phyloP scores from a whole-genome alignment of 257 asterid genomes.

The Petrea volubilis region DNA sequence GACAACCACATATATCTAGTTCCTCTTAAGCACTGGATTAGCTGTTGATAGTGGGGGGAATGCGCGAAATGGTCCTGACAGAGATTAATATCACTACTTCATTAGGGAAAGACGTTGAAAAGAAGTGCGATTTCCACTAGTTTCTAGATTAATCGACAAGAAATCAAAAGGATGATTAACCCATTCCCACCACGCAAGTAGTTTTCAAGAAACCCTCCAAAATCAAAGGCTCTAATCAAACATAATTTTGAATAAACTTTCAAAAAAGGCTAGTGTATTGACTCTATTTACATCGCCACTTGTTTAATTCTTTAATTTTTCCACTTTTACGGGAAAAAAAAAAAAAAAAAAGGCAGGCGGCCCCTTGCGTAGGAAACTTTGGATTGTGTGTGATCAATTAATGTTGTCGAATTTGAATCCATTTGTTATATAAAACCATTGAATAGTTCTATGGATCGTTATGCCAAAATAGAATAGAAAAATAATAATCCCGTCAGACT shows the following conservation, averaged over 20 bases:
- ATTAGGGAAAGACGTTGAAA: neutral
- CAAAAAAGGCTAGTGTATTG: neutral
- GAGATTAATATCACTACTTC: no score
- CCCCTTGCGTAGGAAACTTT: constrained; percentile 10
- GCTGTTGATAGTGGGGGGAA: neutral
- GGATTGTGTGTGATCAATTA: no score
- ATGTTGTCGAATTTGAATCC: constrained; percentile 7
- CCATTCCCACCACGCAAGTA: neutral
- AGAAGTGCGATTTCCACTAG: neutral
- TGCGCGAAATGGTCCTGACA: neutral
- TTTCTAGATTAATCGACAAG: neutral
- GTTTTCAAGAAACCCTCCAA: neutral
- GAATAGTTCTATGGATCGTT: no score
- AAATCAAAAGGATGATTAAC: neutral
- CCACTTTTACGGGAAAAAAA: neutral
- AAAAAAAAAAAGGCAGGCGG: constrained; percentile 1
- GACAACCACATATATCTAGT: no score
- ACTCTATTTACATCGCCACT: constrained; percentile 20
- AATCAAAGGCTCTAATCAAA: neutral
- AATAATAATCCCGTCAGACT: no score
- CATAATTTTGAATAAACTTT: neutral
- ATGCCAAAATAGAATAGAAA: no score
- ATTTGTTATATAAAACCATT: neutral
- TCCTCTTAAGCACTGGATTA: neutral
- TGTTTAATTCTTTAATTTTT: constrained; percentile 7